Evolutionary conservation across 1,284 basidiomycete genomes (phyloP), one percentile per base, ranked within the genome.

Genomic region (Microbotryum silenes-acaulis): DNA sequence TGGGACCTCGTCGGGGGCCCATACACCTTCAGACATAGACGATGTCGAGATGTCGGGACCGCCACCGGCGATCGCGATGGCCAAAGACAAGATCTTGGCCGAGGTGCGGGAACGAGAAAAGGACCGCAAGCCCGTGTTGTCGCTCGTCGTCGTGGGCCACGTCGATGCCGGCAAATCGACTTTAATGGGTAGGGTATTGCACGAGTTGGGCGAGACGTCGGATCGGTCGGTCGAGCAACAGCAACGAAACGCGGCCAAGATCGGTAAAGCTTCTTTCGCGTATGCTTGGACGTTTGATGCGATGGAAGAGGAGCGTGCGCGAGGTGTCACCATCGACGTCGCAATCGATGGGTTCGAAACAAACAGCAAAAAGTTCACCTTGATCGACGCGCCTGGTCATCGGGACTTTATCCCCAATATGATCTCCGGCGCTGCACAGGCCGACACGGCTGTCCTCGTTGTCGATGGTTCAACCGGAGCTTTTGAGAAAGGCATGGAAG

Each of bases 151-250:
- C 47, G 87, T 98, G 56, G 94, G 94, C 27, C 94, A 98, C 73
- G 94, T 99, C 63, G 94, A 99, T 76, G 94, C 96, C 18, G 94
- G 94, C 54, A 99, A 99, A 76, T 97, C 93, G 12, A 99, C 94
- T 0, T 76, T 99, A 51, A 97, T 97, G 91, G 94, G 94, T 0
- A 81, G 93, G 57, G 74, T 99, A 65, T 75, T 98, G 51, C 93
- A 96, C 73, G 96, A 97, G 67, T 80, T 96, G 1, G 94, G 96
- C 20, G 81, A 83, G 68, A 73, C 97, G 59, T 86, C 87, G 60
- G 91, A 97, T 73, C 91, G 90, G 75, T 86, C 86, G 46, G 84
- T 87, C 62, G 78, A 82, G 47, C 83, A 85, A 45, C 97, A 97
- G 74, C 92, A 96, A 76, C 80, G 92, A 56, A 91, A 89, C n/a